Base-by-base conservation (phyloP, 768 basidiomycete species). In the Dioszegia hungarica region DNA sequence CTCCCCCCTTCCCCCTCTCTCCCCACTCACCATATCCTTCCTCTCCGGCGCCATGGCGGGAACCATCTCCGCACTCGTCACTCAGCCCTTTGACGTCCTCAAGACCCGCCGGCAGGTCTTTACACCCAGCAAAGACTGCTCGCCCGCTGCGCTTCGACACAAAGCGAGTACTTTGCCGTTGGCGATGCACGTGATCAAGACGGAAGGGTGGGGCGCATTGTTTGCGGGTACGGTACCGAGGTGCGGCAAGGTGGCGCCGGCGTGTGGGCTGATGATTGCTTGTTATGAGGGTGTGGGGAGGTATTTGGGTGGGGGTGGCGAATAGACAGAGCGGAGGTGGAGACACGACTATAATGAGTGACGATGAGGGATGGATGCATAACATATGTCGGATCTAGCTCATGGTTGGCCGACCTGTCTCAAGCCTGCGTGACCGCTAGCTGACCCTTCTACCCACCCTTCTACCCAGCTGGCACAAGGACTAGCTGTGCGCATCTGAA, bases 211-310 rank as follows among this genome's bases (percentile, higher is more conserved):
- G 4, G 75, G 82, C 9, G 87, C 89, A 1, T 78, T 97, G 46
- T 94, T 87, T 72, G 85, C 89, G 31, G 95, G 95, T 0, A 77
- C 90, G 37, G 75, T 85, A 8, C 94, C 94, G 48, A 85, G 95
- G 36, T 85, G 93, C 50, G 90, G 85, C 39, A 99, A 98, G 77
- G 94, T 95, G 61, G 90, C 90, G 11, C 95, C 95, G 36, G 95
- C 94, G 38, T 99, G 95, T 76, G 94, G 94, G 22, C 87, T 99
- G 63, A 97, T 98, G 94, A 95, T 97, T 73, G 85, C 89, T 54
- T 92, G 87, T 75, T 98, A 87, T 72, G 93, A 98, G 84, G 92
- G 74, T 28, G 75, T 77, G 5, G 74, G 75, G 27, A 62, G 68
- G 34, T 74, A 64, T 39, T 51, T 77, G 20, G 69, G 68, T 4